Evolutionary conservation across 768 basidiomycete genomes (phyloP), one percentile per base, ranked within the genome.

Genomic region (Boletales sp.): DNA sequence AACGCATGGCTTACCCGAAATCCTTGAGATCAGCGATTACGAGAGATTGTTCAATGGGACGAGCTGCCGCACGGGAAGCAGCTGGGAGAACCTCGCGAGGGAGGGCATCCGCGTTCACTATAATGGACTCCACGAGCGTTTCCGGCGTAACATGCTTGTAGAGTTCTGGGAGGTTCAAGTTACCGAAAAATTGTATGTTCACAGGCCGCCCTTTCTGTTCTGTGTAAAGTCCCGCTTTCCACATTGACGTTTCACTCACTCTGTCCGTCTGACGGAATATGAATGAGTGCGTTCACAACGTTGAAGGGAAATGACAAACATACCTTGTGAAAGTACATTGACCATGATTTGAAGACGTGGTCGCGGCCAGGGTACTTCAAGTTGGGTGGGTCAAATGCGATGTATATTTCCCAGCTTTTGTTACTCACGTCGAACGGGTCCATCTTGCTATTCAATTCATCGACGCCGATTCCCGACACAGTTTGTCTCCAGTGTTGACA

Each of bases 261-360:
- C 86, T 88, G 69, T 89, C 86, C 42, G 81, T 84, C 82, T 86
- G 17, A 41, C 47, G 17, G 19, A 28, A 41, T 28, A 41, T 37
- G 4, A 18, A 52, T 11, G 1, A 47, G 35, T 17, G 25, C 12
- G 8, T 11, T 8, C 43, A 41, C 33, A 19, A 21, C 8, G 2
- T 15, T 18, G 13, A 10, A 30, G 9, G n/a, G 31, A 40, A 32
- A 33, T 5, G 43, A 32, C 8, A 19, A 21, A 51, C 76, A 30
- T 44, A 80, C 85, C 72, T 87, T 88, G 65, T 90, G 87, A 57
- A 86, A 88, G 56, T 79, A 87, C 73, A 88, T 78, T 4, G 86
- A 86, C 87, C 87, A 90, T 54, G 78, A 82, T 46, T 85, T 79
- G 55, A 87, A 87, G 8, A 89, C 80, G 1, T 77, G 75, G 45